Percentiles rank a stretch among this genome's conserved stretches.
Conservation (phyloP, 2,329 filamentous ascomycete species). For the Colletotrichum sp. region DNA sequence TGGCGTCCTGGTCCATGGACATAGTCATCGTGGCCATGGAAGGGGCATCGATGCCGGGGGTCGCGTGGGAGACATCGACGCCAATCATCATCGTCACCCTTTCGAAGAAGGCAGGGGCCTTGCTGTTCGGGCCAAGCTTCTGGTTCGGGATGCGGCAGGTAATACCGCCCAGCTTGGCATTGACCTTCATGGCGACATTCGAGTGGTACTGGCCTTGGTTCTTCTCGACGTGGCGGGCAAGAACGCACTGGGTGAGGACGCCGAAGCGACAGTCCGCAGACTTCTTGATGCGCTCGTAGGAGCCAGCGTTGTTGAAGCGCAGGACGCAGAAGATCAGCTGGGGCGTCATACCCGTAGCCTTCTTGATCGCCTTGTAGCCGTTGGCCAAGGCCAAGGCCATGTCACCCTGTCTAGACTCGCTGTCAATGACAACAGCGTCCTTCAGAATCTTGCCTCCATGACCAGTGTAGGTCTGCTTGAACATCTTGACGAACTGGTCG, state of each 20-base stretch:
- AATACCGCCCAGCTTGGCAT: conserved; percentile 88
- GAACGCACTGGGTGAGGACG: conserved; percentile 84
- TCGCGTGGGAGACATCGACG: conserved; percentile 86
- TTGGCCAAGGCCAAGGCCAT: conserved; percentile 58
- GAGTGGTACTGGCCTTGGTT: conserved; percentile 84
- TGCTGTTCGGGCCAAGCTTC: conserved; percentile 16
- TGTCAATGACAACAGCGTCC: conserved; percentile 36
- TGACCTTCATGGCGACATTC: conserved; percentile 96
- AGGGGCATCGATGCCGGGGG: conserved; percentile 67
- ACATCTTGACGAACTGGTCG: conserved; percentile 57
- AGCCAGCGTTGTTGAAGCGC: conserved; percentile 69
- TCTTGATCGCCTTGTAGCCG: conserved; percentile 60
- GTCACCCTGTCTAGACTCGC: conserved; percentile 35
- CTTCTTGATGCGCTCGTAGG: conserved; percentile 89
- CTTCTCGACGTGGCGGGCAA: conserved; percentile 70
- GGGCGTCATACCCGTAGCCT: conserved; percentile 60
- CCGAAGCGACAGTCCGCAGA: conserved; percentile 84
- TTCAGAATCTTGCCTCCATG: conserved; percentile 50
- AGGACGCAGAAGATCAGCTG: conserved; percentile 85
- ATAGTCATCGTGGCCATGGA: conserved; percentile 91
- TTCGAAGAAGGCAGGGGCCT: conserved; percentile 41
- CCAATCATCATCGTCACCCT: conserved; percentile 68
- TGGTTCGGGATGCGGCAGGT: conserved; percentile 58
- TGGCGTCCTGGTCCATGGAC: conserved; percentile 73
- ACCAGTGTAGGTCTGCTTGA: conserved; percentile 48